Base-by-base conservation (phyloP, 2,329 filamentous ascomycete species). In the Bipolaris cookei region DNA sequence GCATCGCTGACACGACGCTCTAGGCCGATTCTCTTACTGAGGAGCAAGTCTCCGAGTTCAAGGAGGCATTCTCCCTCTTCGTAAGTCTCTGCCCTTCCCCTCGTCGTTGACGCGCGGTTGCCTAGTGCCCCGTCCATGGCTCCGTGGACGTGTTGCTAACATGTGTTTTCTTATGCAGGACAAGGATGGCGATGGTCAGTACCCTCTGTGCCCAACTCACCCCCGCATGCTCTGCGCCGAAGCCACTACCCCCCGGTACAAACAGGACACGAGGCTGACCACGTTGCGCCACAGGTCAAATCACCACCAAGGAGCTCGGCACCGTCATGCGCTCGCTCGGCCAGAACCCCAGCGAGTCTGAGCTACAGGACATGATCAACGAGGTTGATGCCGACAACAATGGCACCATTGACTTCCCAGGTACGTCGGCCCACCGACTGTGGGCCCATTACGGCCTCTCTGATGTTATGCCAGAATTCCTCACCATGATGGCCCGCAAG, bases 1-100 rank as follows among this genome's bases (percentile, higher is more conserved):
- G 56, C 50, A 45, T 32, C 59, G 51, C 75, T 76, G 58, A 77
- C 72, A 38, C 7, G 8, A 45, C 53, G 23, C 32, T 47, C 56
- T 79, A 98, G 94, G 94, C 94, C 80, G 95, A 99, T 80, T 94
- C 94, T 80, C 90, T 99, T 77, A 98, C 95, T 73, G 95, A 99
- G 86, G 95, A 99, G 84, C 95, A 99, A 87, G 95, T 99, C 79
- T 98, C 95, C 79, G 95, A 99, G 85, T 99, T 98, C 86, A 99
- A 98, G 90, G 95, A 99, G 85, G 95, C 95, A 54, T 99, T 99
- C 84, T 99, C 95, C 79, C 91, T 99, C 69, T 99, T 99, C 82
- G 95, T 99, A 89, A 89, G 95, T 88, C 11, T 11, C 43, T 30
- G 1, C 25, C 13, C 23, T 16, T 32, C 14, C 23, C 61, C 45